Evolutionary conservation across 2,329 filamentous ascomycete species (phyloP).

Genomic region (Colletotrichum tabaci): DNA sequence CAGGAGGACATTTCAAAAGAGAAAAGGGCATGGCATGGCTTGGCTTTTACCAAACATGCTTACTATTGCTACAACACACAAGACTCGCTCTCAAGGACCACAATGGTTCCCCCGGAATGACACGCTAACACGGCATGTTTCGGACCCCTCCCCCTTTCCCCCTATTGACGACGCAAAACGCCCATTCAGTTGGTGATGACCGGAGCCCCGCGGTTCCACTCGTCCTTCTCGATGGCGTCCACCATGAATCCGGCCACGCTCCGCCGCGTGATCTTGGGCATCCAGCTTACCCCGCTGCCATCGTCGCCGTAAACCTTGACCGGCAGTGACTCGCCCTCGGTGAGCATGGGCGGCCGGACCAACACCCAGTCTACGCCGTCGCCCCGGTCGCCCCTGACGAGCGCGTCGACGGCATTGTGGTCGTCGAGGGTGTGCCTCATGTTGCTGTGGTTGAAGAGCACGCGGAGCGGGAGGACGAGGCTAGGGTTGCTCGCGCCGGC

Average conservation of each 20-base stretch:
- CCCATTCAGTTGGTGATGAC: slow-evolving; percentile 61
- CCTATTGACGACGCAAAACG: not conserved
- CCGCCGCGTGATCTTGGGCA: slow-evolving; percentile 54
- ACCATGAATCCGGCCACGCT: slow-evolving; percentile 64
- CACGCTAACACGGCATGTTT: not conserved
- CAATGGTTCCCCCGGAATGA: not conserved
- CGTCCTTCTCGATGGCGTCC: slow-evolving; percentile 55
- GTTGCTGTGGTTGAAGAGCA: slow-evolving; percentile 62
- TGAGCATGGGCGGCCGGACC: slow-evolving; percentile 61
- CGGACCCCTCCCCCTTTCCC: not conserved
- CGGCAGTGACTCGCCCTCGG: slow-evolving; percentile 53
- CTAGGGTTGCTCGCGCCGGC: slow-evolving; percentile 60
- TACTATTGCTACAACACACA: slow-evolving; percentile 26
- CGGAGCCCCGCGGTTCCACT: slow-evolving; percentile 61
- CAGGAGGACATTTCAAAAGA: slow-evolving; percentile 29
- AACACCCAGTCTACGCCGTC: slow-evolving; percentile 58
- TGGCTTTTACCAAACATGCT: slow-evolving; percentile 34
- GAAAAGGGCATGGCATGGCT: slow-evolving; percentile 14
- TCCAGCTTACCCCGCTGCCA: slow-evolving; percentile 58
- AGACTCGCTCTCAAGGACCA: not conserved
- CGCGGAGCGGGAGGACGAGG: slow-evolving; percentile 57
- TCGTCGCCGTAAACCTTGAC: slow-evolving; percentile 59
- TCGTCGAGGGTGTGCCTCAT: slow-evolving; percentile 64
- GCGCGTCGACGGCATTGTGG: slow-evolving; percentile 61
- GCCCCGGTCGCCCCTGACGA: slow-evolving; percentile 50